Conservation (phyloP, 352 stramenopile genomes). For the Phytophthora constricta region DNA sequence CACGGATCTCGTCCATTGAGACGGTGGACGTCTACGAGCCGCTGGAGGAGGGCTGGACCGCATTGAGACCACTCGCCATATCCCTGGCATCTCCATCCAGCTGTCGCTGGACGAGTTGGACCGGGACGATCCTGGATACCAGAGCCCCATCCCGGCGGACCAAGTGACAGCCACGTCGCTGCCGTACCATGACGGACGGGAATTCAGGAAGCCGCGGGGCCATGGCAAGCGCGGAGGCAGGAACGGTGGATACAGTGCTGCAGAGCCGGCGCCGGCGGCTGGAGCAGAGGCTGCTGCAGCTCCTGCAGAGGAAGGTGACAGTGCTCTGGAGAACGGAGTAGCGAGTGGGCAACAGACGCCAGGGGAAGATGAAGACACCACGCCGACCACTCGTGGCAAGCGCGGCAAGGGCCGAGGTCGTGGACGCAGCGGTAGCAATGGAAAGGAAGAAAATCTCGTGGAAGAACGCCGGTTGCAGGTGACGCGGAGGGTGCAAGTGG, state of each 20-base stretch:
- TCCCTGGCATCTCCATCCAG: constrained; percentile 79
- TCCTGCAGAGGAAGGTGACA: constrained; percentile 9
- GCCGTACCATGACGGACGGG: constrained; percentile 41
- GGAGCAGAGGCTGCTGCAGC: constrained; percentile 6
- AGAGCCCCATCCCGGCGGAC: constrained; percentile 70
- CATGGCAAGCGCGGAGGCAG: constrained; percentile 31
- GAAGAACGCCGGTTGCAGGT: constrained; percentile 8
- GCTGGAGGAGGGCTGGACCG: constrained; percentile 81
- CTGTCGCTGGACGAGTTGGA: constrained; percentile 75
- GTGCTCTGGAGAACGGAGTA: constrained; percentile 5
- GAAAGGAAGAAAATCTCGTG: constrained; percentile 29
- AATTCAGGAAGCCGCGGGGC: constrained; percentile 38
- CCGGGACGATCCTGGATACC: constrained; percentile 65
- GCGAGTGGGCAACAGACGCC: constrained; percentile 17
- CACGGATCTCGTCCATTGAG: constrained; percentile 81
- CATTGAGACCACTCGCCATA: constrained; percentile 74
- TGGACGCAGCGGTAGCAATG: constrained; percentile 39
- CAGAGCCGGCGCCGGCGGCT: no score
- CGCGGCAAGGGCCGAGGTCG: constrained; percentile 48
- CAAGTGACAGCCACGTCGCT: constrained; percentile 49
- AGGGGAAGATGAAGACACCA: constrained; percentile 16
- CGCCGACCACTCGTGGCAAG: constrained; percentile 34
- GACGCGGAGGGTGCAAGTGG: constrained; percentile 15
- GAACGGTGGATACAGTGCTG: constrained; percentile 20
- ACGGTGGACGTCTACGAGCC: constrained; percentile 86